Evolutionary conservation across 352 stramenopile species (phyloP).

Genomic region (Globisporangium iwayamae): DNA sequence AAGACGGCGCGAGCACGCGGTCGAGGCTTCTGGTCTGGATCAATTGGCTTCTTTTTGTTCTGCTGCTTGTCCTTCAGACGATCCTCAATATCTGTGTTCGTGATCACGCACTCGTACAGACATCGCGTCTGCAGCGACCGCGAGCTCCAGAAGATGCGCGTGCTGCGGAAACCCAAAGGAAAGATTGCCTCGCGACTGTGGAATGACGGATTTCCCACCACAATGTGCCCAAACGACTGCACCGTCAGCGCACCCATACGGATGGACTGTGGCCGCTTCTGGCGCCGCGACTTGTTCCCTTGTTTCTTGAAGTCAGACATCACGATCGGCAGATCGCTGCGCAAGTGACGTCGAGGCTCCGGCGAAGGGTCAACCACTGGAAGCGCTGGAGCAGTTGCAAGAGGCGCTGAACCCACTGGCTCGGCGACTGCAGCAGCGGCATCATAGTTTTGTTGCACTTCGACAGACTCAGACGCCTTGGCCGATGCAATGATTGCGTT

Average conservation of each 20-base stretch:
- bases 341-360: slow-evolving; percentile 39
- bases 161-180: slow-evolving; percentile 87
- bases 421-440: neutral
- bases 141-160: slow-evolving; percentile 92
- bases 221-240: slow-evolving; percentile 75
- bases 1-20: slow-evolving; percentile 47
- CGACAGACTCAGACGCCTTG: neutral
- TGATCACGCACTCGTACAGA: slow-evolving; percentile 90
- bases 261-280: slow-evolving; percentile 56
- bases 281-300: slow-evolving; percentile 35
- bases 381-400: slow-evolving; percentile 19
- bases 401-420: too few relatives aligned
- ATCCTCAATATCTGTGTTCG: slow-evolving; percentile 69
- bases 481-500: neutral
- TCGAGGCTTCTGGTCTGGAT: neutral
- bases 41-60: neutral
- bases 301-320: slow-evolving; percentile 64
- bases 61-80: slow-evolving; percentile 16
- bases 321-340: slow-evolving; percentile 38
- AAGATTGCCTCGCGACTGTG: slow-evolving; percentile 86
- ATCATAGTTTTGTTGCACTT: neutral
- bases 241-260: slow-evolving; percentile 75
- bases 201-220: slow-evolving; percentile 80
- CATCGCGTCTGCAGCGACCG: slow-evolving; percentile 51
- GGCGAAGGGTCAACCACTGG: slow-evolving; percentile 43